Evolutionary conservation across 305 asterid genomes (phyloP), one percentile per base, ranked within the genome.

Genomic region (Lippia alba): DNA sequence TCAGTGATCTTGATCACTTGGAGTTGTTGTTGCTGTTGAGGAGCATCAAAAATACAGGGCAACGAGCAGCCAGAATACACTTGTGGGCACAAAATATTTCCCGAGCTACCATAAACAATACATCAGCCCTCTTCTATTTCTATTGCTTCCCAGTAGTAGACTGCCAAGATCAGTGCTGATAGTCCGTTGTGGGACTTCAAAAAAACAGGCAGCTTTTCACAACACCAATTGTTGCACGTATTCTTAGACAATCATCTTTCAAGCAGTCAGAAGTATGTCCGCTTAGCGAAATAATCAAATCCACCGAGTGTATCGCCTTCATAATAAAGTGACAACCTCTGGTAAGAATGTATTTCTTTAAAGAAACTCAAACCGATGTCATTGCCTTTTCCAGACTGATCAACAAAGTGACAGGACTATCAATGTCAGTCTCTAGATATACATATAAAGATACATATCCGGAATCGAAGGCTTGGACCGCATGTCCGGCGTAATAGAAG

Each of bases 121-220:
- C 72, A 73, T 85, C 90, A 15, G 82, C 71, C 60, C 88, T 83
- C 33, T n/a, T n/a, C n/a, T n/a, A n/a, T n/a, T n/a, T n/a, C 81
- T 81, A 82, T 67, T 79, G 64, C 70, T 76, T 57, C 83, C 86
- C 71, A 85, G 61, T 18, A 83, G 83, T n/a, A n/a, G n/a, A 55
- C 59, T 68, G 32, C 86, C 86, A 67, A 85, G 83, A 59, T 83
- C 83, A 51, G 79, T 69, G 50, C 50, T 40, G 16, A 56, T 49
- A 17, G 56, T 56, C 39, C 18, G 11, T n/a, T 78, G 80, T 18
- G 87, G 87, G 71, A 80, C 86, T 36, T 80, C 80, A 64, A 82
- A 72, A 46, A 87, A n/a, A n/a, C 74, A 70, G 76, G 86, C 63
- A 34, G 74, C 63, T 79, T n/a, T 34, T 82, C 53, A 85, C 84